phyloP scores from a whole-genome alignment of 176 grass and related monocot species.

The Chloris gayana region DNA sequence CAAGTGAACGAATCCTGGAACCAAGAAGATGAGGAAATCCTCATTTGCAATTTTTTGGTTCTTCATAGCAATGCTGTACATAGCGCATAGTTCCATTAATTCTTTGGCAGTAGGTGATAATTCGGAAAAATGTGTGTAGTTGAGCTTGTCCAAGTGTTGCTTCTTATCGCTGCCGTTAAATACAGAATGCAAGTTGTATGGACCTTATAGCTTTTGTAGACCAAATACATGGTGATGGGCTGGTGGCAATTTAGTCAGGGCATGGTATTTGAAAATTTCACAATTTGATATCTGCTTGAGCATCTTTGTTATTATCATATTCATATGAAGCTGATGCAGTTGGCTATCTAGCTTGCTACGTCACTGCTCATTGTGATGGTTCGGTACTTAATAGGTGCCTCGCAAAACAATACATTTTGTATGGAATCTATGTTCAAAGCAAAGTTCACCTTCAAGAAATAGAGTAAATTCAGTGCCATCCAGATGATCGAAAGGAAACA shows the following conservation, averaged over 20 bases:
- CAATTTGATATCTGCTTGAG: neutral
- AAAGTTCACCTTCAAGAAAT: neutral
- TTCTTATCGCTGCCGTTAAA: neutral
- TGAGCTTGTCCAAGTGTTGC: slow-evolving; percentile 26
- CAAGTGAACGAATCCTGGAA: slow-evolving; percentile 48
- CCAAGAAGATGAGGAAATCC: slow-evolving; percentile 15
- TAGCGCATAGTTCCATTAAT: slow-evolving; percentile 55
- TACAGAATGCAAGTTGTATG: slow-evolving; percentile 30
- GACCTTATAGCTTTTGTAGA: slow-evolving; percentile 5
- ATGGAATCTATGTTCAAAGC: neutral
- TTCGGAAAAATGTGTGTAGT: slow-evolving; percentile 14
- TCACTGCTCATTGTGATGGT: neutral
- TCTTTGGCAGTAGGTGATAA: slow-evolving; percentile 49
- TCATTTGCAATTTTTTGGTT: slow-evolving; percentile 28
- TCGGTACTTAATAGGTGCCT: no score
- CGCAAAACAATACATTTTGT: neutral
- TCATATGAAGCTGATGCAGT: neutral
- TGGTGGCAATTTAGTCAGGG: slow-evolving; percentile 5
- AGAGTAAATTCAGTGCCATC: no score
- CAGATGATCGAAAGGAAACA: neutral
- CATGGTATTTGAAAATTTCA: slow-evolving; percentile 20
- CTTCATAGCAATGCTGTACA: slow-evolving; percentile 45
- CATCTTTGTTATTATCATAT: no score
- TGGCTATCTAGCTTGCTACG: neutral
- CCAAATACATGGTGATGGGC: slow-evolving; percentile 12